phyloP scores from a whole-genome alignment of 2,329 filamentous ascomycete species.

The Aspergillus neoniger region DNA sequence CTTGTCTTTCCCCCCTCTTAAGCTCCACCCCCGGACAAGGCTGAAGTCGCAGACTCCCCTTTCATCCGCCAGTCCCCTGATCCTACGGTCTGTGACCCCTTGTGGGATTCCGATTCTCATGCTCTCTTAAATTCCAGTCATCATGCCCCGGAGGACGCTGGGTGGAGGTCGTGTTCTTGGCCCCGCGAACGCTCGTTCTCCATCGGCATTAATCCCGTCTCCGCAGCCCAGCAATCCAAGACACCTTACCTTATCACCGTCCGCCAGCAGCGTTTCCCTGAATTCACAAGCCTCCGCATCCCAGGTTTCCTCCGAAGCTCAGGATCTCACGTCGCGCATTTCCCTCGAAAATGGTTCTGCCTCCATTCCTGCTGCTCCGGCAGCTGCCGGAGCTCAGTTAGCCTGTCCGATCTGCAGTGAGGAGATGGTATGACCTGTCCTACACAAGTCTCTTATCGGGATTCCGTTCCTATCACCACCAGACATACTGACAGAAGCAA shows the following conservation, averaged over 20 bases:
- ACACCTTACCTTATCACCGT: slow-evolving; percentile 56
- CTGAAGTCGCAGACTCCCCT: slow-evolving; percentile 3
- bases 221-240: slow-evolving; percentile 45
- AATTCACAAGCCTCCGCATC: slow-evolving; percentile 74
- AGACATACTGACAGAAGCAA: slow-evolving; percentile 10
- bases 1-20: slow-evolving; percentile 5
- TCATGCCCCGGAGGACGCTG: slow-evolving; percentile 82
- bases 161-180: slow-evolving; percentile 91
- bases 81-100: slow-evolving; percentile 10
- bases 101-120: slow-evolving; percentile 33
- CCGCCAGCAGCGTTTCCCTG: slow-evolving; percentile 73
- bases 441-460: background rate
- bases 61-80: slow-evolving; percentile 1
- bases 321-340: slow-evolving; percentile 80
- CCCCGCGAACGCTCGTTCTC: slow-evolving; percentile 78
- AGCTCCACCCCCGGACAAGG: slow-evolving; percentile 10
- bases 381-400: slow-evolving; percentile 65
- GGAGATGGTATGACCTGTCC: slow-evolving; percentile 73
- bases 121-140: slow-evolving; percentile 37
- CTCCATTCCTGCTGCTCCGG: slow-evolving; percentile 51
- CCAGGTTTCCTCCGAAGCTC: slow-evolving; percentile 68
- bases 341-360: slow-evolving; percentile 65
- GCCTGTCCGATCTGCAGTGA: slow-evolving; percentile 98
- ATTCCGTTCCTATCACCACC: background rate
- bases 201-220: slow-evolving; percentile 53